Percentiles rank a stretch among this genome's conserved stretches.
These are phyloP conservation scores for Cyclotella choctawhatcheeana DNA, from an alignment of 108 stramenopile genomes.

Conservation along the genomic window DNA sequence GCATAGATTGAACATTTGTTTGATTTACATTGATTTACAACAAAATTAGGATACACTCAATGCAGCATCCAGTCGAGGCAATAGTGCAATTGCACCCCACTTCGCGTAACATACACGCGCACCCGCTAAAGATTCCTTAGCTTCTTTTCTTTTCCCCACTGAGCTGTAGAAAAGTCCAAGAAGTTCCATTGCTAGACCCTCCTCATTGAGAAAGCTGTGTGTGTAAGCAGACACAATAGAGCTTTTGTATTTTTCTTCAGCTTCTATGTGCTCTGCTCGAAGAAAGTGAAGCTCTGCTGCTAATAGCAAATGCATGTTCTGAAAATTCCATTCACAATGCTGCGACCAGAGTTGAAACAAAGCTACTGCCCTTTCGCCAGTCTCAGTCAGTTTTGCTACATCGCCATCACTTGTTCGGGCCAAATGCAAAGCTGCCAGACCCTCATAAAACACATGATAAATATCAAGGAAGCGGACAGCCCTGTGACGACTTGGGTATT, in stretches of 20 bases:
- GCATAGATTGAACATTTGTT: too few relatives aligned
- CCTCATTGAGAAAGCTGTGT: slow-evolving; percentile 9
- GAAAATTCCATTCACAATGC: slow-evolving; percentile 9
- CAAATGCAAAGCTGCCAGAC: not conserved
- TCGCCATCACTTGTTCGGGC: not conserved
- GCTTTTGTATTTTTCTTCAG: not conserved
- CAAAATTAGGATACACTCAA: not conserved
- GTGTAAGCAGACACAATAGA: not conserved
- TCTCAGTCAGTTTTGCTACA: not conserved
- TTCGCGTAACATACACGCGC: not conserved
- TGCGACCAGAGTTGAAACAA: not conserved
- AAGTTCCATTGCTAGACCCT: slow-evolving; percentile 17
- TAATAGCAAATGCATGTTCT: slow-evolving; percentile 6
- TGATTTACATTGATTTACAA: not conserved
- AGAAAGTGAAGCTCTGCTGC: slow-evolving; percentile 6
- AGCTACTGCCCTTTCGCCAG: not conserved
- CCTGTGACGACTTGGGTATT: not conserved
- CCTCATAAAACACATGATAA: slow-evolving; percentile 15
- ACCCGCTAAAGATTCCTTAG: not conserved
- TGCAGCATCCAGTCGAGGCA: not conserved
- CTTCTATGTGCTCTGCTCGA: not conserved
- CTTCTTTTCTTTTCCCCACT: not conserved
- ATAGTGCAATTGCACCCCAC: slow-evolving; percentile 12
- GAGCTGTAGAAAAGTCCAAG: not conserved
- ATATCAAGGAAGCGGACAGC: not conserved